Evolutionary conservation across 2,329 filamentous ascomycete species (phyloP), one percentile per base, ranked within the genome.

Genomic region (Penicillium sumatraense): DNA sequence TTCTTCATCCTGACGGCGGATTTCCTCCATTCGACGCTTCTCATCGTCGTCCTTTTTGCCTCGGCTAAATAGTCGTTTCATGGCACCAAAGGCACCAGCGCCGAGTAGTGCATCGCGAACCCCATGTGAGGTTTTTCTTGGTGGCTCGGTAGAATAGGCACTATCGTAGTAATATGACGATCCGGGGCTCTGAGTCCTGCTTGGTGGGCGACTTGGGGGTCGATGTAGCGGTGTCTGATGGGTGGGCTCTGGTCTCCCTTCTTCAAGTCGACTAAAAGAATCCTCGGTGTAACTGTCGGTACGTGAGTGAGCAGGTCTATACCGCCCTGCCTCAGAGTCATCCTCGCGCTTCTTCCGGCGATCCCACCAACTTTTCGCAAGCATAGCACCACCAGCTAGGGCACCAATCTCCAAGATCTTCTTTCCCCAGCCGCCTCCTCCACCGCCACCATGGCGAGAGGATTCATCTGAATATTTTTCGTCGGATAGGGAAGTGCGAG

Each of bases 381-480:
- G 72, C 26, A 84, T 84, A 16, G 83, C 85, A 7, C 83, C 86
- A 16, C 88, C 89, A 1, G 88, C 70, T 5, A 83, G 77, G 0
- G 85, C 88, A 13, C 85, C 87, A 20, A 84, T 77, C 42, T 83
- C 81, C 13, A 88, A 71, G 2, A 91, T 56, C 49, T 82, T 84
- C 64, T 83, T 83, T 70, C 86, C 82, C 62, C 89, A 81, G 8
- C 86, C 85, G 16, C 83, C 40, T 3, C 40, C 85, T n/a, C 82
- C 40, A 2, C 23, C 81, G 3, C 79, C 45, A 38, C 53, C 27
- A 16, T 59, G 64, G 5, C 68, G 72, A 31, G 72, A 78, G 21
- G 75, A 75, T 40, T 75, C 71, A n/a, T 86, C 81, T 0, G 83
- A 83, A 54, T 83, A 83, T 69, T 91, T 90, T 61, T 91, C 88